Percentiles rank a stretch among this genome's conserved stretches.
phyloP scores from a whole-genome alignment of 2,329 filamentous ascomycete genomes.

The Alternaria angustiovoidea region DNA sequence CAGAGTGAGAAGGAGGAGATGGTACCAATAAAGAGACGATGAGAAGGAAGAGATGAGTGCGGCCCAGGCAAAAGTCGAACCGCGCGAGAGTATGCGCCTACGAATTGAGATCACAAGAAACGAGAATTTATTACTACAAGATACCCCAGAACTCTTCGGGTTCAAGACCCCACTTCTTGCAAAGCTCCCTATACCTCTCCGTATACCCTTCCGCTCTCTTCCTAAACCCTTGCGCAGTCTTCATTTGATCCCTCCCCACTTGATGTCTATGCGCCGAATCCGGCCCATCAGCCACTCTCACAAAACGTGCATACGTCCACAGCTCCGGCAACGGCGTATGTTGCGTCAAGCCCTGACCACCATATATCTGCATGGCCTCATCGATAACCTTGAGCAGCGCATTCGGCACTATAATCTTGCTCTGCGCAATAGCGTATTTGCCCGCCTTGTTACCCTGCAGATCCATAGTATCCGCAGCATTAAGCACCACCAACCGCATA shows the following conservation, averaged over 20 bases:
- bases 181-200: slow-evolving; percentile 45
- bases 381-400: slow-evolving; percentile 53
- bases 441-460: slow-evolving; percentile 53
- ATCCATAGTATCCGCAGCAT: slow-evolving; percentile 55
- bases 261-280: slow-evolving; percentile 55
- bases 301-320: slow-evolving; percentile 55
- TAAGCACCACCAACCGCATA: slow-evolving; percentile 53
- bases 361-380: slow-evolving; percentile 56
- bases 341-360: slow-evolving; percentile 54
- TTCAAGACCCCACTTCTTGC: slow-evolving; percentile 44
- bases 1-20: slow-evolving; percentile 15
- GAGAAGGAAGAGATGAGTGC: too few species aligned
- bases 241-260: slow-evolving; percentile 54
- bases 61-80: rapidly evolving
- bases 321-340: slow-evolving; percentile 54
- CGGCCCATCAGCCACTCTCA: slow-evolving; percentile 54
- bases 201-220: slow-evolving; percentile 48
- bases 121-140: slow-evolving; percentile 15
- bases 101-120: neutral
- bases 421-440: slow-evolving; percentile 53
- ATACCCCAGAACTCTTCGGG: slow-evolving; percentile 43
- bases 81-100: neutral
- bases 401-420: slow-evolving; percentile 55
- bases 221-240: slow-evolving; percentile 48
- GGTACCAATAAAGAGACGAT: slow-evolving; percentile 6